Base-by-base conservation (phyloP, 495 filamentous ascomycete genomes). In the Apiosordaria backusii region DNA sequence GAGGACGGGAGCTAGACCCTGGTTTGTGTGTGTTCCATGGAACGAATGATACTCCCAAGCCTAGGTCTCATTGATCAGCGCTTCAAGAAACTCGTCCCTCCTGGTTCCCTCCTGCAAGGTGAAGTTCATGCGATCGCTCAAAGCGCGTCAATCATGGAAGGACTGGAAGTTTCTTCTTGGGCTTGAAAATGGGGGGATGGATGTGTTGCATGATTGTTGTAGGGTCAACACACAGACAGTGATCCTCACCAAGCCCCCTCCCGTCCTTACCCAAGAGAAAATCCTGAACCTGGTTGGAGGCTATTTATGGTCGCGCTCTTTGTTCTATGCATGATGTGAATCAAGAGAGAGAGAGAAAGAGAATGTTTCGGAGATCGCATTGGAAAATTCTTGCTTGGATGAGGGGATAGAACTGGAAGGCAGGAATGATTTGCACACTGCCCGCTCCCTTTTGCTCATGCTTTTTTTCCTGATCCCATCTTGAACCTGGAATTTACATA, bases 51-150 rank as follows among this genome's bases (percentile, higher is more conserved):
- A n/a, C n/a, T n/a, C n/a, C 35, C 35, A 45, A 45, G 35, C 5
- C 57, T 55, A n/a, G n/a, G 45, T 53, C 25, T 68, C 60, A 68
- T 72, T 72, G 52, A 67, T 9, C 24, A 45, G 59, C 26, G 10
- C 52, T 52, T 57, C 52, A 22, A 50, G 55, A 25, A 50, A 65
- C 54, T 54, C 59, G 15, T n/a, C 27, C 4, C 24, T 15, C 18
- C 15, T 22, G 4, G 23, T 23, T 5, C 19, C 57, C 5, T 24
- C 4, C 21, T 5, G 57, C n/a, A n/a, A n/a, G n/a, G n/a, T n/a
- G n/a, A n/a, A n/a, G n/a, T 61, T 61, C 29, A 61, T 61, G 59
- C 59, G 59, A 61, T 27, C 16, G n/a, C 16, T 45, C 35, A 7
- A 45, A 15, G 35, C 35, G 35, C 35, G 35, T 45, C 35, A 45